Conservation (phyloP, 495 filamentous ascomycete genomes). For the Talaromyces trachyspermus region DNA sequence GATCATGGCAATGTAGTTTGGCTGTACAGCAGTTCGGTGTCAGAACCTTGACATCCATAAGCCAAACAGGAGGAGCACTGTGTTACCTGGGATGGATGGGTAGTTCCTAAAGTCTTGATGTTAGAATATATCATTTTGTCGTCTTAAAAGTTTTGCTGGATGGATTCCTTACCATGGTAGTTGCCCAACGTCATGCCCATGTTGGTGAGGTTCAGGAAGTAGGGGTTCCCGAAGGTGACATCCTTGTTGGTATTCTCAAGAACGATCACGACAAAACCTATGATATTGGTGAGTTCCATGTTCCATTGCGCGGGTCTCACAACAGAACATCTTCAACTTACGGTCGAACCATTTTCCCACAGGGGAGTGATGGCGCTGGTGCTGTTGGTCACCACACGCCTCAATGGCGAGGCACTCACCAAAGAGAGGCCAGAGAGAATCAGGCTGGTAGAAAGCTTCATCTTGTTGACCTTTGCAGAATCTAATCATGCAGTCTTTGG, state of each 20-base stretch:
- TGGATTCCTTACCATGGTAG: constrained; percentile 5
- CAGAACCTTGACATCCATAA: neutral
- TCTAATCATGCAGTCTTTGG: no score
- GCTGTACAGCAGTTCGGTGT: constrained; percentile 2
- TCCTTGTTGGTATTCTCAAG: constrained; percentile 14
- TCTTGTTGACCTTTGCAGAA: no score
- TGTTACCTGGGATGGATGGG: constrained; percentile 9
- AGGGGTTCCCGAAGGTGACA: constrained; percentile 7
- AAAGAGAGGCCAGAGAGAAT: no score
- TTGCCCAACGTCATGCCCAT: constrained; percentile 4
- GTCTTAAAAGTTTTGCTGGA: neutral
- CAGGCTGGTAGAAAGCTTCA: no score
- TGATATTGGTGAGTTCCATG: neutral
- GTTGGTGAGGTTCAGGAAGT: constrained; percentile 8
- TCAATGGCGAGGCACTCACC: no score
- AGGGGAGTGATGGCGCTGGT: neutral
- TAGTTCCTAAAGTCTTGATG: neutral
- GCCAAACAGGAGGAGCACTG: neutral
- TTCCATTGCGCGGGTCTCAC: neutral
- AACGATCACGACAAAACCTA: constrained; percentile 12
- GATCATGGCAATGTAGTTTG: constrained; percentile 13
- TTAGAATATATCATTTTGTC: neutral
- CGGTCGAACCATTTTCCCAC: constrained; percentile 12
- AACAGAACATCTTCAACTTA: neutral
- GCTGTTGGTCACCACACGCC: no score